phyloP scores from a whole-genome alignment of 2,329 filamentous ascomycete species.

The Xylariales sp. region DNA sequence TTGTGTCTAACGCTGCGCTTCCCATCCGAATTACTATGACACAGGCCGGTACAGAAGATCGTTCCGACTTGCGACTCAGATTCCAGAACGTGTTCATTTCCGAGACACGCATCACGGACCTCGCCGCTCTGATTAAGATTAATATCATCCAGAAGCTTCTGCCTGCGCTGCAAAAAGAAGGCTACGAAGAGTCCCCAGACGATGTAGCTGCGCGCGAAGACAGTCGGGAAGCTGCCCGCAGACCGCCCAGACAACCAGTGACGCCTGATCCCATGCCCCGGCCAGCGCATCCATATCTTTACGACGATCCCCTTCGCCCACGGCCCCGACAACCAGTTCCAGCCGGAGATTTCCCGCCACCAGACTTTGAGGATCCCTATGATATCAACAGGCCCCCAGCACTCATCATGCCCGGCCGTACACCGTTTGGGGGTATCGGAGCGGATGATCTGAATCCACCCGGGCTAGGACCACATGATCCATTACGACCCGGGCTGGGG shows the following conservation, averaged over 20 bases:
- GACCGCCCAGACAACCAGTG: conserved; percentile 54
- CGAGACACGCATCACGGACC: conserved; percentile 71
- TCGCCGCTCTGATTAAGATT: conserved; percentile 78
- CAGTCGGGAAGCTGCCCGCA: conserved; percentile 57
- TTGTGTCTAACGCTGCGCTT: conserved; percentile 70
- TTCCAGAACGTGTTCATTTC: conserved; percentile 78
- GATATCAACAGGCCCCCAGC: conserved; percentile 78
- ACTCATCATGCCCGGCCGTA: conserved; percentile 55
- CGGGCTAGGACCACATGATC: conserved; percentile 86
- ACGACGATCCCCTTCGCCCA: conserved; percentile 72
- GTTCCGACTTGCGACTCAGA: conserved; percentile 60
- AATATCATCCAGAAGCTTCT: conserved; percentile 87
- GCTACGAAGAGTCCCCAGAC: conserved; percentile 73
- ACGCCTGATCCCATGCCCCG: conserved; percentile 64
- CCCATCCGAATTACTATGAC: conserved; percentile 67
- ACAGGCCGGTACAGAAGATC: conserved; percentile 61
- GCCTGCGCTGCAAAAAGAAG: conserved; percentile 80
- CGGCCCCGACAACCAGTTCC: conserved; percentile 73
- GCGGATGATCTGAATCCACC: conserved; percentile 89
- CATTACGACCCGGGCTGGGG: conserved; percentile 75
- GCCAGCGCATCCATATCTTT: conserved; percentile 75
- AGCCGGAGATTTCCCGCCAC: conserved; percentile 80
- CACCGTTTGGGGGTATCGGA: conserved; percentile 76
- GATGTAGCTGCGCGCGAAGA: conserved; percentile 56
- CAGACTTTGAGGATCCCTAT: conserved; percentile 92